Evolutionary conservation across 73 alveolate genomes (phyloP).

Genomic region (Paramecium bursaria): DNA sequence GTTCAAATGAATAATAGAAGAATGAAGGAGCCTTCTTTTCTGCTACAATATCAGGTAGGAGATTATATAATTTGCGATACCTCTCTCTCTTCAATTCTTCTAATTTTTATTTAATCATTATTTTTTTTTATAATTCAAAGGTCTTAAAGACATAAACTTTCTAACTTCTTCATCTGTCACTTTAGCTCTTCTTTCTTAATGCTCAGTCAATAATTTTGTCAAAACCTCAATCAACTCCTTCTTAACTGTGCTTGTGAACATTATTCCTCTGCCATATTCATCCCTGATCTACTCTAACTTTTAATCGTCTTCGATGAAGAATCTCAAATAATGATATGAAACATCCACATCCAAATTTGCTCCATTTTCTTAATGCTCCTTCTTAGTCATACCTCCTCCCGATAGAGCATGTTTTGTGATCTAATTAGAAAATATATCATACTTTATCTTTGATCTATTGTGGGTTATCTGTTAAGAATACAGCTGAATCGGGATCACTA

Average conservation of each 20-base stretch:
- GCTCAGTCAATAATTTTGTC: slow-evolving; percentile 79
- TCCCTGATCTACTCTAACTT: slow-evolving; percentile 90
- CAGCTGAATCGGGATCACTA: slow-evolving; percentile 78
- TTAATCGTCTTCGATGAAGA: slow-evolving; percentile 97
- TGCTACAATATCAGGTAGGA: slow-evolving; percentile 45
- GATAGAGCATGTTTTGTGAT: slow-evolving; percentile 95
- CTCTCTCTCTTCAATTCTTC: slow-evolving; percentile 20
- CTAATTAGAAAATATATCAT: not conserved
- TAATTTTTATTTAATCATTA: slow-evolving; percentile 43
- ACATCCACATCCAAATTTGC: slow-evolving; percentile 96
- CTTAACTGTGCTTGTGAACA: slow-evolving; percentile 97
- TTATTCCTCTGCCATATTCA: slow-evolving; percentile 90
- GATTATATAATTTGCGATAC: slow-evolving; percentile 23
- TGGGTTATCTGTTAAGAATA: slow-evolving; percentile 91
- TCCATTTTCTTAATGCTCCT: slow-evolving; percentile 97
- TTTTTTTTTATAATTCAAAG: slow-evolving; percentile 42
- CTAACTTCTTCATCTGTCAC: slow-evolving; percentile 84
- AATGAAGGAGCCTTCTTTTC: slow-evolving; percentile 54
- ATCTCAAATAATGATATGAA: slow-evolving; percentile 89
- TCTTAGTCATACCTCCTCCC: slow-evolving; percentile 97
- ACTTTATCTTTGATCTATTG: slow-evolving; percentile 90
- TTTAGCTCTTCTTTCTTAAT: slow-evolving; percentile 82
- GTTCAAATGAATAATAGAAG: slow-evolving; percentile 43
- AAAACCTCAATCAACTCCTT: slow-evolving; percentile 79
- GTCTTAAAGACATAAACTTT: slow-evolving; percentile 74